A percentile compares a stretch with the other conserved stretches of the same genome.
Conservation (phyloP, 176 grass and related monocot genomes). For the Panicum miliaceum region DNA sequence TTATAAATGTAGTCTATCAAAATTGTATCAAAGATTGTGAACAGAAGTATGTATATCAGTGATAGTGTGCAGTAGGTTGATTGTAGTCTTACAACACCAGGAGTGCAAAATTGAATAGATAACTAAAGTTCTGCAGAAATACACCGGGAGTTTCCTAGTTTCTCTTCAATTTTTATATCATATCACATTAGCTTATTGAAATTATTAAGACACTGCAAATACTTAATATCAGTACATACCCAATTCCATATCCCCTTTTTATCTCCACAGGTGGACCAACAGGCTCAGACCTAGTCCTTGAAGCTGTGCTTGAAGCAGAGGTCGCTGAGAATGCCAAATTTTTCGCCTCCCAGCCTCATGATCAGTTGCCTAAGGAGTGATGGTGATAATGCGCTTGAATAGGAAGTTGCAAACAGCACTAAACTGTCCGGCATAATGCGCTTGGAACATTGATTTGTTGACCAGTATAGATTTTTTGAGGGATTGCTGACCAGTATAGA, state of each 20-base stretch:
- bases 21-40: neutral
- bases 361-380: constrained; percentile 54
- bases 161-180: neutral
- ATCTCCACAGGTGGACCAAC: constrained; percentile 57
- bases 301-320: constrained; percentile 85
- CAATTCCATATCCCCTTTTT: neutral
- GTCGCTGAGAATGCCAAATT: constrained; percentile 79
- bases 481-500: neutral
- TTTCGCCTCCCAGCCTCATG: constrained; percentile 61
- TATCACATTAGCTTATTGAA: neutral
- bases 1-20: neutral
- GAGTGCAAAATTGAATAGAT: neutral
- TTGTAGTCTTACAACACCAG: neutral
- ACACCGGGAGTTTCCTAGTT: neutral
- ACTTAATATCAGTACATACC: neutral
- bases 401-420: neutral
- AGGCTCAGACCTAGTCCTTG: constrained; percentile 78
- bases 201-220: neutral
- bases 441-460: neutral
- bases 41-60: neutral
- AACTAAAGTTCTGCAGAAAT: neutral
- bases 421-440: neutral
- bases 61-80: neutral
- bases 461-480: neutral
- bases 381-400: neutral